A percentile compares a stretch with the other conserved stretches of the same genome.
These are phyloP conservation scores for Mucuna pruriens DNA, from an alignment of 306 rosid species.

Conservation along the genomic window DNA sequence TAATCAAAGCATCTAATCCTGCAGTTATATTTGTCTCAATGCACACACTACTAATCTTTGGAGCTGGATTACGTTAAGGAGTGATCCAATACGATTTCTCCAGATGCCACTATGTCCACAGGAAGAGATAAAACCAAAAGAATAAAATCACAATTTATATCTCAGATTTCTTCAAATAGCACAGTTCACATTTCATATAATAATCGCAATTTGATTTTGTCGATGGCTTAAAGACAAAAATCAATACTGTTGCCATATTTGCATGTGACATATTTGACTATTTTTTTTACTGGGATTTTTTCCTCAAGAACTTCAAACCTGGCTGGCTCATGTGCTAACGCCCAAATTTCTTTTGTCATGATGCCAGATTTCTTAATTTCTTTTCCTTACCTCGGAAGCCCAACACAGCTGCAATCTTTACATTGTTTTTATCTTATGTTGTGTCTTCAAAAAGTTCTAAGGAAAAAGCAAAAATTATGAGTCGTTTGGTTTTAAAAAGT, in stretches of 20 bases:
- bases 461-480: background rate
- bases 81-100: conserved; percentile 25
- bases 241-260: background rate
- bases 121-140: background rate
- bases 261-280: background rate
- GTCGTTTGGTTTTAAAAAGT: background rate
- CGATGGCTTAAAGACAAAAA: conserved; percentile 17
- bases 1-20: conserved; percentile 11
- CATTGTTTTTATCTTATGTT: background rate
- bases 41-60: background rate
- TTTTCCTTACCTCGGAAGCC: background rate
- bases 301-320: background rate
- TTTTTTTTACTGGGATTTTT: background rate
- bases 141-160: background rate
- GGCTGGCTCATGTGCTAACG: background rate
- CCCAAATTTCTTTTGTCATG: background rate
- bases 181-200: conserved; percentile 13
- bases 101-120: conserved; percentile 1
- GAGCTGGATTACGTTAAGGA: background rate
- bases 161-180: background rate
- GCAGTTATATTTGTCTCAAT: conserved; percentile 1
- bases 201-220: conserved; percentile 13
- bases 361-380: background rate
- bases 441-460: background rate
- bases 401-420: background rate